Evolutionary conservation across 805 yeast species (phyloP).

Genomic region (Huiozyma naganishii): DNA sequence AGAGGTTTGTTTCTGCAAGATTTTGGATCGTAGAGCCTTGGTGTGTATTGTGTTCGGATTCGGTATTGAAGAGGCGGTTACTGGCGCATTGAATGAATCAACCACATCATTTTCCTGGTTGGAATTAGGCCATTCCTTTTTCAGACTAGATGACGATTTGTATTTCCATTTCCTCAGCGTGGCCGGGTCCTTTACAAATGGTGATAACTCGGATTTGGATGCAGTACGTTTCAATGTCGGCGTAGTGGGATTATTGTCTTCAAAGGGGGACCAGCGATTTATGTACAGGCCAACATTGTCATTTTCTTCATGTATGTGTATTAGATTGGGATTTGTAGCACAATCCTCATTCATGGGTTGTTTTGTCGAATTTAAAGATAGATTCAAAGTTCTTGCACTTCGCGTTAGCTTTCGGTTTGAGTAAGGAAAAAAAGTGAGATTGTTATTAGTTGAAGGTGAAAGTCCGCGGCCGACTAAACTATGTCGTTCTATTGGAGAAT

Average conservation of each 20-base stretch:
- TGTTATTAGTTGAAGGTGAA: conserved; percentile 7
- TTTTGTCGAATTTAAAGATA: conserved; percentile 35
- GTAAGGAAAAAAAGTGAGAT: conserved; percentile 22
- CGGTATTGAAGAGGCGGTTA: not conserved
- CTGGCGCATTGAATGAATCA: conserved; percentile 5
- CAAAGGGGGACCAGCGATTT: conserved; percentile 22
- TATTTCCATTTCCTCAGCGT: conserved; percentile 12
- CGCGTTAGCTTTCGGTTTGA: conserved; percentile 32
- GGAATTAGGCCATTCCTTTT: conserved; percentile 4
- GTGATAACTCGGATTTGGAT: conserved; percentile 23
- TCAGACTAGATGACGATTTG: conserved; percentile 6
- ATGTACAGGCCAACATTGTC: conserved; percentile 14
- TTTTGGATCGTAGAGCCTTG: conserved; percentile 22
- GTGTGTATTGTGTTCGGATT: conserved; percentile 3
- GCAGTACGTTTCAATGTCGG: conserved; percentile 17
- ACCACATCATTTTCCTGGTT: conserved; percentile 14
- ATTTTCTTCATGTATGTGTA: conserved; percentile 8
- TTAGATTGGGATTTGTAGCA: not conserved
- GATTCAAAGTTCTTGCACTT: conserved; percentile 42
- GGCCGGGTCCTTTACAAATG: conserved; percentile 21
- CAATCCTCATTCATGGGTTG: conserved; percentile 1
- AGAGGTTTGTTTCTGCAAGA: conserved; percentile 5
- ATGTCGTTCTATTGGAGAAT: not conserved
- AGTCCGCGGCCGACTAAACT: not conserved
- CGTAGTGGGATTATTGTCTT: conserved; percentile 8